phyloP scores from a whole-genome alignment of 2,329 filamentous ascomycete genomes.

The Neonectria hederae region DNA sequence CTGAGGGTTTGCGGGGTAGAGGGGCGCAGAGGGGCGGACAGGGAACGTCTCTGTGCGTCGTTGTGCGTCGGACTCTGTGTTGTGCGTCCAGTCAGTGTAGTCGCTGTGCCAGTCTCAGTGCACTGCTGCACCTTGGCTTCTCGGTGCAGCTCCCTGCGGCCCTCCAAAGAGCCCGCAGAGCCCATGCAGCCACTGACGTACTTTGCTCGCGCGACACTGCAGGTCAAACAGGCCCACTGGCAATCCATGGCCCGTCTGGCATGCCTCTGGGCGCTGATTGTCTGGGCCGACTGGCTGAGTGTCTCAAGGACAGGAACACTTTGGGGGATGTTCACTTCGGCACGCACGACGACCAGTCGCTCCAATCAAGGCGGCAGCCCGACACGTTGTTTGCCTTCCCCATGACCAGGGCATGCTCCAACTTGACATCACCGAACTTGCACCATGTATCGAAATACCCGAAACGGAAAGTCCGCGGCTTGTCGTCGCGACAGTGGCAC shows the following conservation, averaged over 20 bases:
- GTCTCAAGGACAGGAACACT: background rate
- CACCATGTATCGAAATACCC: conserved; percentile 8
- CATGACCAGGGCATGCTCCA: conserved; percentile 16
- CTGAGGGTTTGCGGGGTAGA: conserved; percentile 24
- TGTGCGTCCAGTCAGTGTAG: background rate
- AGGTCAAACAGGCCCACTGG: background rate
- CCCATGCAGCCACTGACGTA: conserved; percentile 24
- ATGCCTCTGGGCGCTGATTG: background rate
- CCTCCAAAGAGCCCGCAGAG: conserved; percentile 4
- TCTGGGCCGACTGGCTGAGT: background rate
- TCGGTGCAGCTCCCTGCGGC: background rate
- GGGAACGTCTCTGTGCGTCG: conserved; percentile 1
- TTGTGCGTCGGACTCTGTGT: background rate
- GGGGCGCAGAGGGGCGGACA: background rate
- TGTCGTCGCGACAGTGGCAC: no score
- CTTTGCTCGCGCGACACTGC: conserved; percentile 7
- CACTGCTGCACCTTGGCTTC: background rate
- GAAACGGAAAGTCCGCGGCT: conserved; percentile 20
- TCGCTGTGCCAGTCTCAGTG: background rate
- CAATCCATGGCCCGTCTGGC: background rate
- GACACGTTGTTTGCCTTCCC: conserved; percentile 8
- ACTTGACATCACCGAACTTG: conserved; percentile 22
- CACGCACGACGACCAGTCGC: conserved; percentile 12
- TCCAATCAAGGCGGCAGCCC: conserved; percentile 13
- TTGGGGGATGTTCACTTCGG: background rate